phyloP scores from a whole-genome alignment of 2,329 filamentous ascomycete genomes.

The Venturia carpophila region DNA sequence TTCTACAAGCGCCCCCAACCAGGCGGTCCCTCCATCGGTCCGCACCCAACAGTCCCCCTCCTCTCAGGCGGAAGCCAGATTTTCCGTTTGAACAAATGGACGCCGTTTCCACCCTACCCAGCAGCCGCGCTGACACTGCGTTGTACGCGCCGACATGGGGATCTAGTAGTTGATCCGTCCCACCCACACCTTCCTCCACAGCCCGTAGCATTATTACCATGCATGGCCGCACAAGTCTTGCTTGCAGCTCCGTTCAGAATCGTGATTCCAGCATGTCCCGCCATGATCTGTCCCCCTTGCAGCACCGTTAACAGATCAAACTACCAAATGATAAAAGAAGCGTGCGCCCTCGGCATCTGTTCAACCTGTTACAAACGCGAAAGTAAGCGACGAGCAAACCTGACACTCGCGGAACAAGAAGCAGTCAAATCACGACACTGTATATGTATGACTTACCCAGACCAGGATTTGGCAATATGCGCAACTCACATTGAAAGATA shows the following conservation, averaged over 20 bases:
- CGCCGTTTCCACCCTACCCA: neutral
- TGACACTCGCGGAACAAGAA: neutral
- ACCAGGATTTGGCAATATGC: neutral
- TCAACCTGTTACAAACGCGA: neutral
- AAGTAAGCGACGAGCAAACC: neutral
- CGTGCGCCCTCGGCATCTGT: conserved; percentile 2
- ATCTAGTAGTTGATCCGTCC: neutral
- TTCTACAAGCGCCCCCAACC: neutral
- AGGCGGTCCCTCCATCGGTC: neutral
- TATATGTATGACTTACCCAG: neutral
- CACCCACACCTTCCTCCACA: too few species aligned
- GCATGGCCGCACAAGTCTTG: neutral
- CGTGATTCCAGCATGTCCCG: neutral
- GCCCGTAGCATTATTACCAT: neutral
- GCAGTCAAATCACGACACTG: neutral
- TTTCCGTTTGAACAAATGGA: neutral
- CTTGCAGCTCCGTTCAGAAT: neutral
- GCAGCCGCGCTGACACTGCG: neutral
- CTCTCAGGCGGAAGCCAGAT: neutral
- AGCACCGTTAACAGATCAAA: neutral
- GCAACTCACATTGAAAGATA: neutral
- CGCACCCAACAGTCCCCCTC: neutral
- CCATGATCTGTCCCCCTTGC: neutral
- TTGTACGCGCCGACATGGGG: neutral
- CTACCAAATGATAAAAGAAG: neutral